These are phyloP conservation scores for Peterozyma xylosa DNA, from an alignment of 805 yeast species.

Conservation along the genomic window DNA sequence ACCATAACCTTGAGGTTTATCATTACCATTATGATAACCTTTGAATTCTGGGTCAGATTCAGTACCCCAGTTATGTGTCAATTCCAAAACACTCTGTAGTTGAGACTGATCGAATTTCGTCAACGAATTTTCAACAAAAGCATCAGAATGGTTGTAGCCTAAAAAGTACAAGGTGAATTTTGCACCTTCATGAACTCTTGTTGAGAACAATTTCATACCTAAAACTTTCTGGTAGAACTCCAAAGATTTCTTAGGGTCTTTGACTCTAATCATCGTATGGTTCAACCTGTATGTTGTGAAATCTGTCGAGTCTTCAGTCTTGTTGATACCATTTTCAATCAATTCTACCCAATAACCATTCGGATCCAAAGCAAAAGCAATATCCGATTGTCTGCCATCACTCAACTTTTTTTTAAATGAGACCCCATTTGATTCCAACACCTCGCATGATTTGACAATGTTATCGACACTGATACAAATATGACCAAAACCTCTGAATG, in stretches of 20 bases:
- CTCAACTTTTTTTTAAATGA: slow-evolving; percentile 72
- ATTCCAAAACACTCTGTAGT: slow-evolving; percentile 71
- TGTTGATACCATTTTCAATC: slow-evolving; percentile 46
- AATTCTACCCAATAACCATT: slow-evolving; percentile 97
- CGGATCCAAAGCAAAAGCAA: slow-evolving; percentile 93
- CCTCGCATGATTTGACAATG: slow-evolving; percentile 52
- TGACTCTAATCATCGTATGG: slow-evolving; percentile 90
- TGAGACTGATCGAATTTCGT: slow-evolving; percentile 23
- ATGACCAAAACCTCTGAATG: slow-evolving; percentile 91
- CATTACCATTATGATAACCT: slow-evolving; percentile 79
- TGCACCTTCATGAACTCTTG: slow-evolving; percentile 54
- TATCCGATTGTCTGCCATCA: slow-evolving; percentile 89
- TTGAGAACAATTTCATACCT: slow-evolving; percentile 70
- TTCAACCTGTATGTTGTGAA: slow-evolving; percentile 48
- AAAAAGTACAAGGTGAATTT: slow-evolving; percentile 82
- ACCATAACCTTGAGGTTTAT: slow-evolving; percentile 74
- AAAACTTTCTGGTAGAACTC: slow-evolving; percentile 72
- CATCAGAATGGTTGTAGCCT: slow-evolving; percentile 52
- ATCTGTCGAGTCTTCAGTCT: slow-evolving; percentile 32
- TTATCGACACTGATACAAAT: slow-evolving; percentile 83
- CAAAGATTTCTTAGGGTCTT: slow-evolving; percentile 71
- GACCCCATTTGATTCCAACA: slow-evolving; percentile 56
- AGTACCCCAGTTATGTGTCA: slow-evolving; percentile 95
- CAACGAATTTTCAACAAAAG: slow-evolving; percentile 33
- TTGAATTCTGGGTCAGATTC: slow-evolving; percentile 67